These are phyloP conservation scores for Penicillium corylophilum DNA, from an alignment of 2,329 filamentous ascomycete species.

Conservation along the genomic window DNA sequence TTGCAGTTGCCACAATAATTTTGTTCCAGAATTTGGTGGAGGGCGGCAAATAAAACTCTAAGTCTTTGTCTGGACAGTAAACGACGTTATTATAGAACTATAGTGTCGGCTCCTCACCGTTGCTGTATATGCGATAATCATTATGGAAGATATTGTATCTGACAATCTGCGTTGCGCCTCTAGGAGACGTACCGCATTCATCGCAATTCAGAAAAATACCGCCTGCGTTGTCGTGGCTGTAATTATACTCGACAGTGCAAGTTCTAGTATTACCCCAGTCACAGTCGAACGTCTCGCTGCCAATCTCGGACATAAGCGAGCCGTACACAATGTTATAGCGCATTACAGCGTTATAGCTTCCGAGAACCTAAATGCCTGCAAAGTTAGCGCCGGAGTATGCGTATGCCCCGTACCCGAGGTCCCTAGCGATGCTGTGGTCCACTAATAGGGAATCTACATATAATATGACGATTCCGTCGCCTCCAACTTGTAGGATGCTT, in stretches of 20 bases:
- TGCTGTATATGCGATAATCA: constrained; percentile 25
- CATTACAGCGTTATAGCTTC: constrained; percentile 13
- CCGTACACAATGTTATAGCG: constrained; percentile 25
- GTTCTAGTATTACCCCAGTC: constrained; percentile 27
- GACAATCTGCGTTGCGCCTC: constrained; percentile 24
- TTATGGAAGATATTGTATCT: constrained; percentile 30
- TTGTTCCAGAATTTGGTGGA: constrained; percentile 24
- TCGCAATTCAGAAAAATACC: constrained; percentile 29
- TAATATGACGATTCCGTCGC: constrained; percentile 24
- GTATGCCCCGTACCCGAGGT: constrained; percentile 23
- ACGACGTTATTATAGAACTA: constrained; percentile 29
- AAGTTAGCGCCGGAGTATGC: constrained; percentile 28
- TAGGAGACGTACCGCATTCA: constrained; percentile 22
- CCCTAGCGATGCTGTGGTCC: constrained; percentile 22
- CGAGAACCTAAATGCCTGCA: constrained; percentile 29
- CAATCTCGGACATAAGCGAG: constrained; percentile 21
- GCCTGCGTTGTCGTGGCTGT: constrained; percentile 27
- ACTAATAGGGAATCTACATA: constrained; percentile 19
- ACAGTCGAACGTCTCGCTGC: constrained; percentile 28
- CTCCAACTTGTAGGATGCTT: too few relatives aligned
- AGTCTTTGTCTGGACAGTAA: constrained; percentile 22
- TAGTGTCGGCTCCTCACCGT: constrained; percentile 17
- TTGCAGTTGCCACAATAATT: constrained; percentile 24
- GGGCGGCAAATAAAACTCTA: constrained; percentile 18
- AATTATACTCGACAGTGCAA: constrained; percentile 28